Base-by-base conservation (phyloP, 768 basidiomycete species). In the Auriscalpium microsporum region DNA sequence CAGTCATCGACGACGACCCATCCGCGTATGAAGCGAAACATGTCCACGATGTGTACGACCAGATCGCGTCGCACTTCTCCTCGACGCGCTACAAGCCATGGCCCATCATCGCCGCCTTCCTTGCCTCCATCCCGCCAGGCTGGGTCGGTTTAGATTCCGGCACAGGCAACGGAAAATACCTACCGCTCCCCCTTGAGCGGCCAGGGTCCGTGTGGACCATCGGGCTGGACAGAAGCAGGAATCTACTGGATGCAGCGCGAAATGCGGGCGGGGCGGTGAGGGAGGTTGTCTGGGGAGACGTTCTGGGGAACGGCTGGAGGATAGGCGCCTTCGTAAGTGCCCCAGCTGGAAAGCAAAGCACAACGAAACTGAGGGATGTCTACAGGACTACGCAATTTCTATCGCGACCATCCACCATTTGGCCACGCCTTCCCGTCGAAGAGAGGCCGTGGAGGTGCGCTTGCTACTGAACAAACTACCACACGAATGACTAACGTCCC, bases 381-480 rank as follows among this genome's bases (percentile, higher is more conserved):
- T 16, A 17, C 62, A 97, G 94, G 93, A 97, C 73, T 96, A 92
- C 63, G 89, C 89, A 2, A 94, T 99, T 49, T 96, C 94, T 4
- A 94, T 99, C 59, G 96, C 96, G 28, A 98, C 95, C 2, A 90
- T 98, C 47, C 96, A 99, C 64, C 96, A 99, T 69, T 77, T 99
- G 6, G 84, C 93, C 3, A 95, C 93, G 0, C 76, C 78, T 10
- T 77, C 78, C 54, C 80, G 96, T 36, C 79, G 96, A 17, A 77
- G 74, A 58, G 66, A 75, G 16, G 86, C 92, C 2, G 80, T 97
- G 8, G 75, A 90, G 78, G 93, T 90, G 58, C 35, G 71, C 64
- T 9, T 14, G 4, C 53, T 45, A 50, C n/a, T 45, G 40, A 8
- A 50, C 40, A 50, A 54, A 45, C 48, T 6, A 4, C 28, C 28